phyloP scores from a whole-genome alignment of 1,139 yeast species.

The Diutina neorugosa region DNA sequence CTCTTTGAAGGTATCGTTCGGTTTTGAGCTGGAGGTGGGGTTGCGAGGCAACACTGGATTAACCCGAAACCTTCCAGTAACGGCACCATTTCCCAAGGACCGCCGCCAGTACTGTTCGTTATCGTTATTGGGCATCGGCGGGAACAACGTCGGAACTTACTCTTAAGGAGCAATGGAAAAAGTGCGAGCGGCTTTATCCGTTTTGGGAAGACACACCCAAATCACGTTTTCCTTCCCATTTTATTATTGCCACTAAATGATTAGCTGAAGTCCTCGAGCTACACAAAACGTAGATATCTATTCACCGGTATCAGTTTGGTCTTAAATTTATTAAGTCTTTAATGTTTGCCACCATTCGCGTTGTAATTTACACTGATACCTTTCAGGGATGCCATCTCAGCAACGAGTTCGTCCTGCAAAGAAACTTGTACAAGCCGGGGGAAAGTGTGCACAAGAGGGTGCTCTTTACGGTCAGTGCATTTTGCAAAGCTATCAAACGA shows the following conservation, averaged over 20 bases:
- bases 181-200: background rate
- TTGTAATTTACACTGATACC: background rate
- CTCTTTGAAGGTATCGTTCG: background rate
- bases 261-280: too few species aligned
- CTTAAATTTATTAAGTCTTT: too few species aligned
- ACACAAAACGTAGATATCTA: too few species aligned
- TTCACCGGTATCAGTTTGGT: background rate
- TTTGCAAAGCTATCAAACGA: constrained; percentile 39
- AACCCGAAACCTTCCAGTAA: background rate
- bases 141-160: background rate
- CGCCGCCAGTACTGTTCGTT: constrained; percentile 1
- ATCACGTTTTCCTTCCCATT: too few species aligned
- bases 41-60: background rate
- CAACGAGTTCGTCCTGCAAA: constrained; percentile 22
- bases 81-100: constrained; percentile 1
- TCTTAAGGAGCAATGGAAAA: background rate
- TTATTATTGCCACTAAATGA: too few species aligned
- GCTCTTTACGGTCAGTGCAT: constrained; percentile 53
- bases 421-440: constrained; percentile 23
- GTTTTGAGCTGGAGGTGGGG: background rate
- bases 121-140: background rate
- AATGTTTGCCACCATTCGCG: background rate
- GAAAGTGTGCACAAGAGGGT: constrained; percentile 31
- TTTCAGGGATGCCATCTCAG: background rate
- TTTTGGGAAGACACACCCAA: background rate